Conservation (phyloP, 768 basidiomycete species). For the Tephrocybe sp. region DNA sequence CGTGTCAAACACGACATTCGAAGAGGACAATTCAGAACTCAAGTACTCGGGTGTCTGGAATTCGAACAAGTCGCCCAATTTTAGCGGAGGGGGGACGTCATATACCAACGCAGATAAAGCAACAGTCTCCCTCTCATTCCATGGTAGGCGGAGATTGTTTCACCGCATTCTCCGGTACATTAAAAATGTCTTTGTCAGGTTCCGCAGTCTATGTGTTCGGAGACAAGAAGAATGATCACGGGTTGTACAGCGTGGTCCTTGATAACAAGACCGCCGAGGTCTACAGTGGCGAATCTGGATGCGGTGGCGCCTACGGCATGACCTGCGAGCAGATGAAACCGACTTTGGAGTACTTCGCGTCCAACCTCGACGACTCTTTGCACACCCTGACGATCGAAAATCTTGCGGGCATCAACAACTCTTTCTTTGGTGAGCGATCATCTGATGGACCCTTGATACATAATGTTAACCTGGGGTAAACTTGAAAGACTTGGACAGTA, state of each 20-base stretch:
- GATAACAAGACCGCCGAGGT: conserved; percentile 34
- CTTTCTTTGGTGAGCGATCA: conserved; percentile 39
- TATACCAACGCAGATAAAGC: conserved; percentile 43
- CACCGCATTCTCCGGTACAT: not conserved
- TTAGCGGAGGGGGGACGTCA: conserved; percentile 44
- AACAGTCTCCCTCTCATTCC: conserved; percentile 38
- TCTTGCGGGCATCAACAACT: conserved; percentile 39
- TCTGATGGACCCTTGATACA: not conserved
- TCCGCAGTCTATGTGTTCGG: conserved; percentile 46
- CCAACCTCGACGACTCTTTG: conserved; percentile 36
- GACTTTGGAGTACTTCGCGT: conserved; percentile 41
- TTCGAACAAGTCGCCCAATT: conserved; percentile 40
- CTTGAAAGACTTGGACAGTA: conserved; percentile 47
- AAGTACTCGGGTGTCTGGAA: conserved; percentile 41
- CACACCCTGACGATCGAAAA: conserved; percentile 41
- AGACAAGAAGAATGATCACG: conserved; percentile 51
- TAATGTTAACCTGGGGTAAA: not conserved
- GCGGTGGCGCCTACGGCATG: conserved; percentile 42
- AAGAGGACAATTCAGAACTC: conserved; percentile 40
- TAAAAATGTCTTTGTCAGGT: conserved; percentile 23
- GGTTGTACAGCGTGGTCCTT: conserved; percentile 39
- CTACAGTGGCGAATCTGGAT: conserved; percentile 43
- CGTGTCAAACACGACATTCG: conserved; percentile 37
- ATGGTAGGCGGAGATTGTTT: conserved; percentile 27
- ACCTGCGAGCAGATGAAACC: conserved; percentile 48